These are phyloP conservation scores for Nitzschia sp. DNA, from an alignment of 108 stramenopile species.

Conservation along the genomic window DNA sequence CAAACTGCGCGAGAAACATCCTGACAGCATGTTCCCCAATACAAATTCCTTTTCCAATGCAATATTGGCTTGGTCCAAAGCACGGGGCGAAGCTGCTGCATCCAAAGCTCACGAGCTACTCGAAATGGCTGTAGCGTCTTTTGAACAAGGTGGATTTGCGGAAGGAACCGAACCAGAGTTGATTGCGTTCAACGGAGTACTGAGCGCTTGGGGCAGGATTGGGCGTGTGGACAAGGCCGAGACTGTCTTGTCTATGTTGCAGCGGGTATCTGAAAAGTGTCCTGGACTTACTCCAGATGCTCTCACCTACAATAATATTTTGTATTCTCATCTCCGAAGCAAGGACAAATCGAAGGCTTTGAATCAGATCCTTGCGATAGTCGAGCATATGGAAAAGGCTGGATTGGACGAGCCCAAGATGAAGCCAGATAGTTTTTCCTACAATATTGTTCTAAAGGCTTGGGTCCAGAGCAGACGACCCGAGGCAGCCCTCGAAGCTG, in stretches of 20 bases:
- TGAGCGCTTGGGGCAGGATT: slow-evolving; percentile 39
- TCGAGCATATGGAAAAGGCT: slow-evolving; percentile 45
- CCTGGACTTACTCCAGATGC: slow-evolving; percentile 39
- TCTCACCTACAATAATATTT: slow-evolving; percentile 61
- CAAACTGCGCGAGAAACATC: slow-evolving; percentile 11
- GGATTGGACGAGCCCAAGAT: slow-evolving; percentile 26
- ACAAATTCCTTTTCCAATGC: slow-evolving; percentile 41
- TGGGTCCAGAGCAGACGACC: slow-evolving; percentile 30
- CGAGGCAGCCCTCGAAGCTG: slow-evolving; percentile 24
- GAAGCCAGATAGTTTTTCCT: slow-evolving; percentile 42
- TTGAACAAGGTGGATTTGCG: slow-evolving; percentile 18
- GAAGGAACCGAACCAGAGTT: slow-evolving; percentile 28
- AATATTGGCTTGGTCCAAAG: slow-evolving; percentile 47
- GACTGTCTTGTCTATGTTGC: slow-evolving; percentile 25
- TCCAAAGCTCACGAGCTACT: slow-evolving; percentile 28
- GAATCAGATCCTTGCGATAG: slow-evolving; percentile 19
- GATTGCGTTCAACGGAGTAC: slow-evolving; percentile 54
- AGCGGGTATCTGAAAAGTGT: slow-evolving; percentile 19
- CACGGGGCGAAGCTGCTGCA: slow-evolving; percentile 6
- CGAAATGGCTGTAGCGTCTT: slow-evolving; percentile 25
- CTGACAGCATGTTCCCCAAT: slow-evolving; percentile 28
- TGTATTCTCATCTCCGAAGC: slow-evolving; percentile 41
- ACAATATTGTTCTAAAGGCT: slow-evolving; percentile 39
- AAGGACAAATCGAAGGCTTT: slow-evolving; percentile 14
- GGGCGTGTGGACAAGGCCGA: slow-evolving; percentile 37